These are phyloP conservation scores for Craterostigma plantagineum DNA, from an alignment of 257 asterid genomes.

Conservation along the genomic window DNA sequence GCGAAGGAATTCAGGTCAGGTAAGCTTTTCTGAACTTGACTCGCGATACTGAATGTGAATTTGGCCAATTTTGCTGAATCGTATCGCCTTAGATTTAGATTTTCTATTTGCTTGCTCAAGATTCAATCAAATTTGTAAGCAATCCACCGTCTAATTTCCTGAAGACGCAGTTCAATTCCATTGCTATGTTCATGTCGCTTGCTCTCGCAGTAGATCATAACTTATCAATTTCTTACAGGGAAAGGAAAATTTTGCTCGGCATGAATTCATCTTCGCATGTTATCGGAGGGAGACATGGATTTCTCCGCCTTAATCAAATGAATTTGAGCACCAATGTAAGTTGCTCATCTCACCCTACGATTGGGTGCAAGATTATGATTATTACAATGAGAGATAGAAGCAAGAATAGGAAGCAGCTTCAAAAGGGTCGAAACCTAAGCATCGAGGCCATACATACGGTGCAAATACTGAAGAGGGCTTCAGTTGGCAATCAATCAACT, in stretches of 20 bases:
- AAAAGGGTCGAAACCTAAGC: slow-evolving; percentile 51
- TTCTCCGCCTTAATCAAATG: slow-evolving; percentile 3
- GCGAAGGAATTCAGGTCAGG: too few relatives aligned
- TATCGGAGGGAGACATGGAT: slow-evolving; percentile 8
- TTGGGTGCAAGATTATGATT: slow-evolving; percentile 11
- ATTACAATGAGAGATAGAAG: slow-evolving; percentile 53
- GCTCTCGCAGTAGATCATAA: neutral
- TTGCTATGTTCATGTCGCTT: too few relatives aligned
- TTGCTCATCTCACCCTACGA: slow-evolving; percentile 6
- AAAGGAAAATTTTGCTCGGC: slow-evolving; percentile 6
- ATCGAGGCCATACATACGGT: slow-evolving; percentile 58
- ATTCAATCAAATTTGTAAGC: too few relatives aligned
- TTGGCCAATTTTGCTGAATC: too few relatives aligned
- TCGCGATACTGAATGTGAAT: too few relatives aligned
- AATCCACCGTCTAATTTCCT: too few relatives aligned
- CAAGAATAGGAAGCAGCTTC: slow-evolving; percentile 58
- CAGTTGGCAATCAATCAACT: slow-evolving; percentile 3
- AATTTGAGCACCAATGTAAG: slow-evolving; percentile 2
- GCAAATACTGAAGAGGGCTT: slow-evolving; percentile 58
- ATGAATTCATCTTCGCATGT: slow-evolving; percentile 13
- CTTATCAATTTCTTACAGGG: slow-evolving; percentile 4
- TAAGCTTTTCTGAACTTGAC: too few relatives aligned
- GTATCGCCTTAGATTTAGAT: too few relatives aligned
- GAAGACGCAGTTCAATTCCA: too few relatives aligned
- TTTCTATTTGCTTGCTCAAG: too few relatives aligned